Evolutionary conservation across 352 stramenopile genomes (phyloP), one percentile per base, ranked within the genome.

Genomic region (Pythium rhizo-oryzae): DNA sequence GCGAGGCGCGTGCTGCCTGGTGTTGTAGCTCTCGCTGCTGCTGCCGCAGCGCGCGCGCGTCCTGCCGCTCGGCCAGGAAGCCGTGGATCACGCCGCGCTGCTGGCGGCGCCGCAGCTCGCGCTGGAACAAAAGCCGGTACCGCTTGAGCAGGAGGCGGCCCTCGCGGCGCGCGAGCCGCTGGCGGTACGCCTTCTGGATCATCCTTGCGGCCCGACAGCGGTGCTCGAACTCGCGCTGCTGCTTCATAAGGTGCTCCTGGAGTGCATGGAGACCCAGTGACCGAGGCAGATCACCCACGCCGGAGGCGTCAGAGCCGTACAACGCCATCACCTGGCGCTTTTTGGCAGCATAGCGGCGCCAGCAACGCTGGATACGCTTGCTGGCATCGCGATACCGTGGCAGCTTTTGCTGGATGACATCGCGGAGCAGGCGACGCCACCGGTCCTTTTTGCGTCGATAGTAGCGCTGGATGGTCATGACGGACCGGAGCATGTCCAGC

Each of bases 11-110:
- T 18, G 37, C 37, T 41, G 35, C 35, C 35, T 41, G 7, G 35
- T 12, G 35, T 33, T 33, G 28, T 2, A 33, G 28, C 6, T 19
- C 30, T 49, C 28, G 18, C 23, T n/a, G 46, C 24, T 70, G 55
- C 43, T 41, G 62, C 35, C 53, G 68, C 43, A 59, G 61, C 47
- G 41, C 56, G n/a, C 72, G 78, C 16, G 71, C 64, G n/a, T 78
- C 59, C 35, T 69, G 65, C 55, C 78, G 70, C 50, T 88, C 80
- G 33, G 76, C 54, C 28, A 91, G 61, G 19, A 72, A 89, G 11
- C 66, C 67, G 70, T 89, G 82, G 39, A 91, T 83, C 28, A 91
- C 62, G n/a, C 57, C 46, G 1, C 82, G 79, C 59, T 91, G 80
- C 44, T 84, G 65, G 41, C 74, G 72, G 53, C 76, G 70, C n/a